Evolutionary conservation across 75 land plant genomes (phyloP).

Genomic region (Cryptomeria japonica): DNA sequence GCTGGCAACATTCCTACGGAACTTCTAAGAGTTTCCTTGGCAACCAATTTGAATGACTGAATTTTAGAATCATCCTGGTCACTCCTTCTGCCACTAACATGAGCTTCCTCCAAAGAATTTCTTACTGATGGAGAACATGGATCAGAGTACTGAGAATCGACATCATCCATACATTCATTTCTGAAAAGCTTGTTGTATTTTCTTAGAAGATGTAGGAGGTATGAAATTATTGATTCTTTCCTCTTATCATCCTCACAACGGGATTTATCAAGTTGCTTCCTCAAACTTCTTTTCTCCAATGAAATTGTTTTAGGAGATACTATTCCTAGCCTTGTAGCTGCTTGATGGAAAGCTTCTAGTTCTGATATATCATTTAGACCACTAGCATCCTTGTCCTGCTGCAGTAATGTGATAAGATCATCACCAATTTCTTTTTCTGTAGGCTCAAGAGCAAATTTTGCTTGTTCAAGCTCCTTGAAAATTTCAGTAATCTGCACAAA

Average conservation of each 20-base stretch:
- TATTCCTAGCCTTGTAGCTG: slow-evolving; percentile 67
- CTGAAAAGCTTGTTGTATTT: slow-evolving; percentile 74
- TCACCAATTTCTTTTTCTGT: slow-evolving; percentile 76
- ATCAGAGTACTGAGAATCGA: slow-evolving; percentile 54
- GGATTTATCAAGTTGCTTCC: slow-evolving; percentile 66
- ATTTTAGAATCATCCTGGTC: slow-evolving; percentile 48
- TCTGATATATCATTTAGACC: slow-evolving; percentile 52
- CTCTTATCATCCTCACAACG: slow-evolving; percentile 77
- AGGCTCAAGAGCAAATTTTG: slow-evolving; percentile 53
- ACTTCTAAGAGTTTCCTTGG: slow-evolving; percentile 20
- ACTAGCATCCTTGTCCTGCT: slow-evolving; percentile 55
- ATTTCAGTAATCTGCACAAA: slow-evolving; percentile 61
- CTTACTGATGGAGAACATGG: slow-evolving; percentile 61
- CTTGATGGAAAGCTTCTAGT: slow-evolving; percentile 69
- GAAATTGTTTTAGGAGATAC: slow-evolving; percentile 68
- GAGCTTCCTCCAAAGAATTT: slow-evolving; percentile 40
- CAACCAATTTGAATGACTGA: slow-evolving; percentile 37
- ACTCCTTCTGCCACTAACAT: slow-evolving; percentile 28
- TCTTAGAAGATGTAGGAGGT: slow-evolving; percentile 77
- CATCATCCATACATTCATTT: slow-evolving; percentile 57
- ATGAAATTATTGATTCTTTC: slow-evolving; percentile 79
- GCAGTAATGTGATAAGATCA: slow-evolving; percentile 69
- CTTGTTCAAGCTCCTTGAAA: slow-evolving; percentile 60
- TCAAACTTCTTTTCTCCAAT: slow-evolving; percentile 78
- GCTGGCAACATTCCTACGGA: slow-evolving; percentile 34